Evolutionary conservation across 2,329 filamentous ascomycete genomes (phyloP).

Genomic region (Xylariaceae sp.): DNA sequence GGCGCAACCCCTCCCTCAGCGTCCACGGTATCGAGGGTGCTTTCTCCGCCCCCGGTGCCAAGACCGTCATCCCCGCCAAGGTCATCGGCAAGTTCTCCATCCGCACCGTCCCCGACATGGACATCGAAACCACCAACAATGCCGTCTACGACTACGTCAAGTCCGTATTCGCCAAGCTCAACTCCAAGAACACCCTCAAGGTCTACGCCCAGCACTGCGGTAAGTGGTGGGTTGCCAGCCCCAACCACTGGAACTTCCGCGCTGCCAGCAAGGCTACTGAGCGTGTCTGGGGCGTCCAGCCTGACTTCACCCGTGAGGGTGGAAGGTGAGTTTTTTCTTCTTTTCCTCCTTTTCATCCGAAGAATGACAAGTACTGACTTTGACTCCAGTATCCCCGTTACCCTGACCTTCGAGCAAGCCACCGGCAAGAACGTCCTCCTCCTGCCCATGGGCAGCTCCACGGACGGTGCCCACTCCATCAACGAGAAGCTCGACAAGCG

Average conservation of each 20-base stretch:
- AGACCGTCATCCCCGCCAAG: conserved; percentile 98
- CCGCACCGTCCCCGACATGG: conserved; percentile 95
- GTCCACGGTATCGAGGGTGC: conserved; percentile 93
- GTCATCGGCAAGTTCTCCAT: conserved; percentile 98
- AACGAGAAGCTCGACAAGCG: conserved; percentile 97
- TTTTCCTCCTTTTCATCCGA: not conserved
- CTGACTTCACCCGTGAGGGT: conserved; percentile 93
- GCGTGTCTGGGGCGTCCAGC: conserved; percentile 86
- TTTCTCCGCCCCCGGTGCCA: conserved; percentile 87
- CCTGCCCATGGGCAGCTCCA: conserved; percentile 94
- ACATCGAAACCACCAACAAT: conserved; percentile 81
- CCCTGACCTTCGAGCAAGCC: conserved; percentile 93
- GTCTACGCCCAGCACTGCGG: conserved; percentile 81
- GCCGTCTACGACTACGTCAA: conserved; percentile 79
- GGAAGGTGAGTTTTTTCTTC: conserved; percentile 57
- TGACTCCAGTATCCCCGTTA: conserved; percentile 77
- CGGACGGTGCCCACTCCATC: conserved; percentile 92
- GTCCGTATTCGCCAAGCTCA: conserved; percentile 77
- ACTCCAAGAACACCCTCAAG: conserved; percentile 86
- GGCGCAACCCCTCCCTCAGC: conserved; percentile 90
- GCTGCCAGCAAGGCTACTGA: conserved; percentile 94
- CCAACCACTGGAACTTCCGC: conserved; percentile 98
- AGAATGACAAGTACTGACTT: conserved; percentile 5
- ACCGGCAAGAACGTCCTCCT: conserved; percentile 96
- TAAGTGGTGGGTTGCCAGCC: conserved; percentile 98